Conservation (phyloP, 2,329 filamentous ascomycete species). For the Magnaporthiopsis poae region DNA sequence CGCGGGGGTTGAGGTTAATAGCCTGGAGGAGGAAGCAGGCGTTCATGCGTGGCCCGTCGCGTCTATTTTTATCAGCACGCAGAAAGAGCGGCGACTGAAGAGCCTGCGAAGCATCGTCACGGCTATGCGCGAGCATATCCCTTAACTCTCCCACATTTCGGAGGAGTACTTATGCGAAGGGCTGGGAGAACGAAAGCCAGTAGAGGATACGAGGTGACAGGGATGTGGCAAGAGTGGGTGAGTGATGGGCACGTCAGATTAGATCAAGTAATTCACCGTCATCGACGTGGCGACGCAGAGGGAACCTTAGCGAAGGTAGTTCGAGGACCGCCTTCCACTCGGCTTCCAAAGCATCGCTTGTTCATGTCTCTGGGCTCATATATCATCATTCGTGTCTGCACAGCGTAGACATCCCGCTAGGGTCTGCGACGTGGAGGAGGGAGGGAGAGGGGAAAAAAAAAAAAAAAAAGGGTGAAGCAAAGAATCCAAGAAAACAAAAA, state of each 20-base stretch:
- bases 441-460: too few species aligned
- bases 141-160: too few species aligned
- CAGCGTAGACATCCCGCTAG: too few species aligned
- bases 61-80: slow-evolving; percentile 43
- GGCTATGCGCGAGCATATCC: slow-evolving; percentile 24
- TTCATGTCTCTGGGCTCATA: slow-evolving; percentile 28
- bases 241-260: slow-evolving; percentile 42
- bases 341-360: slow-evolving; percentile 35
- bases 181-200: too few species aligned
- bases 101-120: slow-evolving; percentile 36
- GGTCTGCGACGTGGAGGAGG: too few species aligned
- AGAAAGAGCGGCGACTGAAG: slow-evolving; percentile 38
- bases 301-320: slow-evolving; percentile 35
- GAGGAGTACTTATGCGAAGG: too few species aligned
- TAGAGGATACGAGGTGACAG: neutral
- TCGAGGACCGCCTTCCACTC: slow-evolving; percentile 20
- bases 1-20: slow-evolving; percentile 43
- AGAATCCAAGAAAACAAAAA: too few species aligned
- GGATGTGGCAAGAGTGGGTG: slow-evolving; percentile 10
- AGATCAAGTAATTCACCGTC: slow-evolving; percentile 51
- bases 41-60: slow-evolving; percentile 78
- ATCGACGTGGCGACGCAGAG: slow-evolving; percentile 26
- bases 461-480: too few species aligned
- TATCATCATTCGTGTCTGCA: slow-evolving; percentile 29
- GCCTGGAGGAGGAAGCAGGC: slow-evolving; percentile 46